These are phyloP conservation scores for Entomophthora muscae DNA, from an alignment of 371 early-diverging fungal species.

Conservation along the genomic window DNA sequence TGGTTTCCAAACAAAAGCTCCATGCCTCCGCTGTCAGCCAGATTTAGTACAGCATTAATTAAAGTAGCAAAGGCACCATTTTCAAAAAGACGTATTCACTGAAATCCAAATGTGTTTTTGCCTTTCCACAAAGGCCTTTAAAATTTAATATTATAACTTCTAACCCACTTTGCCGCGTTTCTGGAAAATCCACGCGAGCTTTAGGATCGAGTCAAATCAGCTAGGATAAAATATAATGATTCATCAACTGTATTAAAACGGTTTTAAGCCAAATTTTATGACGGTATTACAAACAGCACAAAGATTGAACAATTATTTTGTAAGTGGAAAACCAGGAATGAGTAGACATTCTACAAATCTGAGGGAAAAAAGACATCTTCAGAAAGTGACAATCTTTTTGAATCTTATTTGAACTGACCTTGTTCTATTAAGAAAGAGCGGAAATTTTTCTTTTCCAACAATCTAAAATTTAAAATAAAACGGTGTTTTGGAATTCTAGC, in stretches of 20 bases:
- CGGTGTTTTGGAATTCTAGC: too few species aligned
- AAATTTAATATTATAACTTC: background rate
- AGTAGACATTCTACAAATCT: too few species aligned
- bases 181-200: too few species aligned
- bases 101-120: background rate
- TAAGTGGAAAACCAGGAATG: too few species aligned
- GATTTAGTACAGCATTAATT: background rate
- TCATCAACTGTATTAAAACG: too few species aligned
- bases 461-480: background rate
- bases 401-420: background rate
- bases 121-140: background rate
- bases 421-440: too few species aligned
- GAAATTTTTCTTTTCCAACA: background rate
- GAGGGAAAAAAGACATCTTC: background rate
- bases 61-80: background rate
- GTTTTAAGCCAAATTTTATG: too few species aligned
- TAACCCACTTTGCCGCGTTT: too few species aligned
- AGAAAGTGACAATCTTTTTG: background rate
- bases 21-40: conserved; percentile 62
- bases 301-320: too few species aligned
- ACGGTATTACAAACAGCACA: too few species aligned
- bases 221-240: too few species aligned
- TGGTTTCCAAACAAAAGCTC: conserved; percentile 76
- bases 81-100: background rate
- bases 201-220: too few species aligned